These are phyloP conservation scores for Suhomyces choctaworum DNA, from an alignment of 1,139 yeast genomes.

Conservation along the genomic window DNA sequence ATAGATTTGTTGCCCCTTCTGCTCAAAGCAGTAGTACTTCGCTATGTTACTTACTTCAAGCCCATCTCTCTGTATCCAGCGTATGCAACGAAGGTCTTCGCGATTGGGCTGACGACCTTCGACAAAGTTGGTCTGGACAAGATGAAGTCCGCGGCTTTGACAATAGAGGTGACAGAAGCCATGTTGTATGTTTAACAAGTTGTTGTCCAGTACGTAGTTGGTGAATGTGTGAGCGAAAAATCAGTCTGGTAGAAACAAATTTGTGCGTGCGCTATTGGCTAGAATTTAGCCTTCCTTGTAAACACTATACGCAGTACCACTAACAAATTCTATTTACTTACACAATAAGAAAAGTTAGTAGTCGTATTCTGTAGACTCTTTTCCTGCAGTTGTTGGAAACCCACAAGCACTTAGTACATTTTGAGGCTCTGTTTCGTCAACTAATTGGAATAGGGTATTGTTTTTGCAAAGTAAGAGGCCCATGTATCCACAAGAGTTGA, in stretches of 20 bases:
- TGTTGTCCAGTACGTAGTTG: conserved; percentile 2
- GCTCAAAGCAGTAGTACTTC: not conserved
- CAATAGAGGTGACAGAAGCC: conserved; percentile 81
- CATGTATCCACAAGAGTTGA: conserved; percentile 78
- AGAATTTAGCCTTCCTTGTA: conserved; percentile 1
- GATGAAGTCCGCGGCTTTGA: conserved; percentile 77
- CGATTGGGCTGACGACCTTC: conserved; percentile 74
- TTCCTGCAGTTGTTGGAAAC: conserved; percentile 54
- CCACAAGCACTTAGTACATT: conserved; percentile 61
- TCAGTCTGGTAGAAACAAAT: conserved; percentile 13
- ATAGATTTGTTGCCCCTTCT: not conserved
- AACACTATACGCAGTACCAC: no score
- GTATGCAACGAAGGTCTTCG: conserved; percentile 67
- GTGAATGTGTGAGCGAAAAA: conserved; percentile 2
- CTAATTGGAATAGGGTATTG: conserved; percentile 46
- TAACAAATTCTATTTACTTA: no score
- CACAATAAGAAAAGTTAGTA: conserved; percentile 25
- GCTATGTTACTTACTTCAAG: conserved; percentile 50
- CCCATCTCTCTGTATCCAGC: conserved; percentile 96
- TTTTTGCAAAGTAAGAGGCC: conserved; percentile 80
- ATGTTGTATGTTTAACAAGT: conserved; percentile 39
- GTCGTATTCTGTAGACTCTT: conserved; percentile 36
- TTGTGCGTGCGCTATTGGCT: conserved; percentile 18
- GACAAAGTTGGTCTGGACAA: conserved; percentile 78
- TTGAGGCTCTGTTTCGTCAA: conserved; percentile 45